A percentile compares a stretch with the other conserved stretches of the same genome.
These are phyloP conservation scores for Monosporascus sp. DNA, from an alignment of 2,329 filamentous ascomycete genomes.

Conservation along the genomic window DNA sequence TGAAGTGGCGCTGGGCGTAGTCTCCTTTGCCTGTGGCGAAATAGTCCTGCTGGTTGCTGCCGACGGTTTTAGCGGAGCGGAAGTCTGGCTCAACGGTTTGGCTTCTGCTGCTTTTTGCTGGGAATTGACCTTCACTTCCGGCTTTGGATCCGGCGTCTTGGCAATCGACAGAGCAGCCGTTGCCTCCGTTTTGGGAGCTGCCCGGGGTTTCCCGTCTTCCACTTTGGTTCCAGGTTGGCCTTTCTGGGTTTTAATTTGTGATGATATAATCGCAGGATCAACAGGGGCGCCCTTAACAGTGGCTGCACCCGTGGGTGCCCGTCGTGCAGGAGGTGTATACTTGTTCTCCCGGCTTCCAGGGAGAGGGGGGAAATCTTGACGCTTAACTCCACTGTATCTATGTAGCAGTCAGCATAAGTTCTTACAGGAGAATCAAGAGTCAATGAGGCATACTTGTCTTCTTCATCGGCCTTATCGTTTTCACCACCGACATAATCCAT, in stretches of 20 bases:
- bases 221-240: conserved; percentile 30
- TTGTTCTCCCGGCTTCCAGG: conserved; percentile 52
- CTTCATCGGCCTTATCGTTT: conserved; percentile 74
- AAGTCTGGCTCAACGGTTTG: conserved; percentile 19
- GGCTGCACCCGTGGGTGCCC: conserved; percentile 69
- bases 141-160: conserved; percentile 30
- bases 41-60: conserved; percentile 38
- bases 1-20: conserved; percentile 49
- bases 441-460: conserved; percentile 68
- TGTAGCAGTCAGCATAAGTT: conserved; percentile 6
- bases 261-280: conserved; percentile 86
- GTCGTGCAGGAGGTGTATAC: conserved; percentile 86
- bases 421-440: not conserved
- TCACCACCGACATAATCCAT: conserved; percentile 60
- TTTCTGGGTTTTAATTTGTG: conserved; percentile 60
- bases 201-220: conserved; percentile 29
- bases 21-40: conserved; percentile 35
- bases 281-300: conserved; percentile 73
- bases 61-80: conserved; percentile 26
- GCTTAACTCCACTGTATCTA: conserved; percentile 87
- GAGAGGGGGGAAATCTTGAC: conserved; percentile 69
- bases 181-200: conserved; percentile 18
- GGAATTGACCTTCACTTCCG: conserved; percentile 27
- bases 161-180: conserved; percentile 12
- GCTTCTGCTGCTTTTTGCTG: conserved; percentile 20